Evolutionary conservation across 306 rosid genomes (phyloP).

Genomic region (Medicago truncatula): DNA sequence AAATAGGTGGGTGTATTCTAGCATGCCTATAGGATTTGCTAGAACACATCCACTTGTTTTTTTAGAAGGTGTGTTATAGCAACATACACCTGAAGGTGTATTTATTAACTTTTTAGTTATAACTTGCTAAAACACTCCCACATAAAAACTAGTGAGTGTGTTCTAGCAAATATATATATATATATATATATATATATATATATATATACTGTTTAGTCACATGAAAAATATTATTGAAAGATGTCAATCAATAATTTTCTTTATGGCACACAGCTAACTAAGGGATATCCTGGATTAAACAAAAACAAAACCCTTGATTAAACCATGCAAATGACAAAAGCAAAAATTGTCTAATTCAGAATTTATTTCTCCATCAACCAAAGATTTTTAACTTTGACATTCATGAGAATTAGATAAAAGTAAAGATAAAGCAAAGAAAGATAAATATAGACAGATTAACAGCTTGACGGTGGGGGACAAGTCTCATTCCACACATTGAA

Average conservation of each 20-base stretch:
- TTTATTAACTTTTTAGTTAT: too few species aligned
- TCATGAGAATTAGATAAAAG: constrained; percentile 32
- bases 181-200: too few species aligned
- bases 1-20: too few species aligned
- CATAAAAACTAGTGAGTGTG: too few species aligned
- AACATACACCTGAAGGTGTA: too few species aligned
- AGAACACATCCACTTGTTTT: too few species aligned
- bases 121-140: too few species aligned
- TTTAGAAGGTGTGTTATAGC: too few species aligned
- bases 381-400: constrained; percentile 26
- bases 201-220: background rate
- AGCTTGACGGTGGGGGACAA: constrained; percentile 43
- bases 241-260: too few species aligned
- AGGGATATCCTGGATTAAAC: background rate
- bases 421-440: constrained; percentile 32
- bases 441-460: constrained; percentile 20
- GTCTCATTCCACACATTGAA: constrained; percentile 43
- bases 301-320: background rate
- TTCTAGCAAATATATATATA: too few species aligned
- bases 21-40: too few species aligned
- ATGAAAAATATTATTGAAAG: background rate
- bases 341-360: background rate
- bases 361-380: constrained; percentile 37
- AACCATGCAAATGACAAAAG: background rate
- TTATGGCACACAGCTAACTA: background rate